Evolutionary conservation across 805 yeast species (phyloP), one percentile per base, ranked within the genome.

Genomic region (Ogataea saltuana): DNA sequence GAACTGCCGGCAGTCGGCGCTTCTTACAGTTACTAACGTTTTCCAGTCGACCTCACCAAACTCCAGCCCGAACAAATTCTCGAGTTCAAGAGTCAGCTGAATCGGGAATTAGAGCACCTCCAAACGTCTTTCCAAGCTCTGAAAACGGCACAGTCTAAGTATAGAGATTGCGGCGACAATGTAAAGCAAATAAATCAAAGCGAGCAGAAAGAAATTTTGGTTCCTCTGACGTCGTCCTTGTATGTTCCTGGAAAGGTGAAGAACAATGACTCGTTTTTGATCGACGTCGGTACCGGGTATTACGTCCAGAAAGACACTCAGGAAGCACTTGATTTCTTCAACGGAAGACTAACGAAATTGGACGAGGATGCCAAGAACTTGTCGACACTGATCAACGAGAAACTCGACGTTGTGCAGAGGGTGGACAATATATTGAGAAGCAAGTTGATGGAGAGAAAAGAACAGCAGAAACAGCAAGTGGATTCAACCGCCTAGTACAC

Each of bases 211-310:
- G 76, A 78, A 25, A 62, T 91, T 16, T 69, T 93, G 49, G 88
- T 93, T 1, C 99, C 99, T 5, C 72, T 95, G 48, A 88, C 98
- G 0, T 74, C 89, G 15, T 88, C 97, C 0, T 69, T 93, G 30
- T 93, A 93, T 54, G 84, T 93, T 20, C 96, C 97, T 4, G 99
- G 98, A 2, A 76, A 71, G 41, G 74, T 87, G 39, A 71, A 73
- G 33, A 79, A 84, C 45, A 75, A 75, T 39, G 75, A 82, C 46
- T 80, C 75, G 45, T 93, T 84, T 56, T 71, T 93, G 61, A 96
- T 93, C 8, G 99, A 93, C 60, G 83, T 93, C 19, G 99, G 99
- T 26, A 93, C 99, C 0, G 98, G 98, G 2, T 93, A 93, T 61
- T 93, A 77, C 60, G 90, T 89, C 13, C 96, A 88, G 60, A 93